phyloP scores from a whole-genome alignment of 2,329 filamentous ascomycete species.

The Arthrobotrys iridis region DNA sequence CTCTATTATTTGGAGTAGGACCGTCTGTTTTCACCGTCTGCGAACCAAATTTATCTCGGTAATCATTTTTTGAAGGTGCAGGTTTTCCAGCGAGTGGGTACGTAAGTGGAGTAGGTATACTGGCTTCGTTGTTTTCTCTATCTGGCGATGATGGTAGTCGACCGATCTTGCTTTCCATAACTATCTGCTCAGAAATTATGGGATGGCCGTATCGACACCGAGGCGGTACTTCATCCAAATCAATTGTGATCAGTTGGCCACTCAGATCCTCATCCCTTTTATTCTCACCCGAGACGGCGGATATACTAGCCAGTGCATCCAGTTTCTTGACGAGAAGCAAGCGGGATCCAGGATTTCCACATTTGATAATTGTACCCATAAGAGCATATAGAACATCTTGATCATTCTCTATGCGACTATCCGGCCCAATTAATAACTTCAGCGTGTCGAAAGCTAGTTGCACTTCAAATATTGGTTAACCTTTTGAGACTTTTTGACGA shows the following conservation, averaged over 20 bases:
- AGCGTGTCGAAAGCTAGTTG: background rate
- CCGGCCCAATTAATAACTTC: slow-evolving; percentile 1
- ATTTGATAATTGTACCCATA: slow-evolving; percentile 14
- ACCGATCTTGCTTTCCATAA: background rate
- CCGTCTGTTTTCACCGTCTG: background rate
- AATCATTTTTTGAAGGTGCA: background rate
- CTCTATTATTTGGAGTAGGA: background rate
- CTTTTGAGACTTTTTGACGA: background rate
- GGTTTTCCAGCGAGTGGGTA: background rate
- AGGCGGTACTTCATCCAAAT: background rate
- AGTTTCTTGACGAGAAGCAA: background rate
- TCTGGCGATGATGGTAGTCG: background rate
- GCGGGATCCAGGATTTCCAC: background rate
- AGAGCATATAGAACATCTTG: slow-evolving; percentile 1
- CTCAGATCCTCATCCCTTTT: background rate
- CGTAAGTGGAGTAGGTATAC: background rate
- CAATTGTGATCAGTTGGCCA: background rate
- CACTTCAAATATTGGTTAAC: background rate
- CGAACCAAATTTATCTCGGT: background rate
- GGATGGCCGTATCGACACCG: slow-evolving; percentile 8
- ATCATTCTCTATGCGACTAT: slow-evolving; percentile 6
- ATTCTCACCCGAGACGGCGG: background rate
- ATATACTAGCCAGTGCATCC: slow-evolving; percentile 9
- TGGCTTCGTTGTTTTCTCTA: background rate
- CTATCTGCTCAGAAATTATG: background rate